Base-by-base conservation (phyloP, 2,329 filamentous ascomycete genomes). In the Nigrospora sphaerica region DNA sequence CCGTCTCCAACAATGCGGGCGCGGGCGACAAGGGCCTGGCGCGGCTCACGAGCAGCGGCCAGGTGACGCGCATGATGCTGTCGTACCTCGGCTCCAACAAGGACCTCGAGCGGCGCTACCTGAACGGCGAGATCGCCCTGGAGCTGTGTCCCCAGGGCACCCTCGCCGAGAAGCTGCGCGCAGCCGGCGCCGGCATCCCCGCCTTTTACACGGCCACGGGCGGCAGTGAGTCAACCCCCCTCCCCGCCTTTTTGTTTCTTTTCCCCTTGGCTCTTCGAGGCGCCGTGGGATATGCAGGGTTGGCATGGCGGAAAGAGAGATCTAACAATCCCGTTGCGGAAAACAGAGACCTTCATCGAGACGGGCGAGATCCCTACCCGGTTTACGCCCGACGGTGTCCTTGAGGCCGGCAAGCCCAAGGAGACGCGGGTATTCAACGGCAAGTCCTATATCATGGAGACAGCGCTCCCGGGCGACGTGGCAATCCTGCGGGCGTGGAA, bases 131-230 rank as follows among this genome's bases (percentile, higher is more conserved):
- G 56, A 78, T 90, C 56, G 82, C 83, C 7, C 75, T 91, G 52
- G 85, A 91, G 65, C 70, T 91, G 37, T 88, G 84, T 46, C 86
- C 86, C 0, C 86, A 91, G 56, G 86, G 86, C 5, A 86, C 84
- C 0, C 71, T 88, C 44, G 85, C 84, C 0, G 85, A 88, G 69
- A 75, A 85, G 53, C 77, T 88, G 56, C 73, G 85, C 37, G 85
- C 85, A 7, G 86, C 80, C 1, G 86, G 86, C 4, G 83, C 84
- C 19, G 86, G 86, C 10, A 88, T 91, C 43, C 86, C 86, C 1
- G 86, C 86, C 0, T 91, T 93, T 61, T 93, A 83, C 59, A 91
- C 88, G 0, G 83, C 86, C 0, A 88, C 87, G 0, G 87, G 81
- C 46, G 80, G 78, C 34, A 74, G 79, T 80, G 70, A 58, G 74